Evolutionary conservation across 2,329 filamentous ascomycete species (phyloP), one percentile per base, ranked within the genome.

Genomic region (Pseudogymnoascus sp.): DNA sequence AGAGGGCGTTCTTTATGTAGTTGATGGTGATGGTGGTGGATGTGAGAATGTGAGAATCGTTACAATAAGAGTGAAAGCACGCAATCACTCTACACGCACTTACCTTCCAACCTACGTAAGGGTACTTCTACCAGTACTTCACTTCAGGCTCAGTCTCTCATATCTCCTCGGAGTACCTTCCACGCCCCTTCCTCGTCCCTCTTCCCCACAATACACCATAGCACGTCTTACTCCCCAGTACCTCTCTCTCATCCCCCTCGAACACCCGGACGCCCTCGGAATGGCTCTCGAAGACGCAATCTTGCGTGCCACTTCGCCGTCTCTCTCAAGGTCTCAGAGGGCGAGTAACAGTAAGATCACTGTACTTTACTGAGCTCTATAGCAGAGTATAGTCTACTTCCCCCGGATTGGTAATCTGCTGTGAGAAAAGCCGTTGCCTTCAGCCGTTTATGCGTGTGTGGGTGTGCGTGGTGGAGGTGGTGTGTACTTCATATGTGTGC

Each of bases 201-300:
- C 25, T 53, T 53, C 46, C 46, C 46, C 46, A 53, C 46, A 53
- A 53, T 16, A 53, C 25, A 53, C 46, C 46, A 53, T 31, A 53
- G 25, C 46, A 53, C 46, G 46, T 53, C 46, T 53, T 53, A 53
- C 16, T 31, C n/a, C 14, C 14, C 43, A 28, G 23, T 28, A 53
- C 23, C 23, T 53, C 40, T 21, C n/a, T 40, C 38, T 12, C 18
- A 14, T 16, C 14, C 25, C 46, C 25, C 46, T 53, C 46, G 46
- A 25, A 53, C 46, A 8, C 46, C 46, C 46, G 46, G 46, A 53
- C 46, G 14, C 46, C 46, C 46, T 53, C 46, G 46, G 46, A 53
- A 53, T 53, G 46, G 46, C 46, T 7, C 46, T 53, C 7, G 46
- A 53, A 53, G 46, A 31, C 46, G 46, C 46, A 3, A 53, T 31